These are phyloP conservation scores for Pisolithus thermaeus DNA, from an alignment of 1,284 basidiomycete genomes.

Conservation along the genomic window DNA sequence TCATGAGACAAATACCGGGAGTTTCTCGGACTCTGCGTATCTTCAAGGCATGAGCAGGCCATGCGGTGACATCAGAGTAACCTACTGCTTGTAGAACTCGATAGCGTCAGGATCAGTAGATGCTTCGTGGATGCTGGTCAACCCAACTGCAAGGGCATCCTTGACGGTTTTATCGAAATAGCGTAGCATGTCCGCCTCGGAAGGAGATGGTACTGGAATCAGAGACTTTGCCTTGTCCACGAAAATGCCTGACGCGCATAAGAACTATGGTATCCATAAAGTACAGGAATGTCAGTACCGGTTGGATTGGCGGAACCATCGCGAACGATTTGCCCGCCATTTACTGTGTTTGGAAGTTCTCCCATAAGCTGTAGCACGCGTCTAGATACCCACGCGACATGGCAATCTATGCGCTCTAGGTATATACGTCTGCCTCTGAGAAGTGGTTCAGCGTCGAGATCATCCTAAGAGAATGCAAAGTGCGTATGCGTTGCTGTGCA, in stretches of 20 bases:
- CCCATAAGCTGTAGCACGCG: slow-evolving; percentile 60
- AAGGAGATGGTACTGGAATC: slow-evolving; percentile 60
- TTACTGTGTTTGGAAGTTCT: slow-evolving; percentile 48
- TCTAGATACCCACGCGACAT: slow-evolving; percentile 82
- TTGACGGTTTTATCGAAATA: slow-evolving; percentile 61
- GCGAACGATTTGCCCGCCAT: slow-evolving; percentile 75
- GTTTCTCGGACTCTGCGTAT: slow-evolving; percentile 51
- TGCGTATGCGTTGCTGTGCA: not conserved
- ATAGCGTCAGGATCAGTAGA: slow-evolving; percentile 48
- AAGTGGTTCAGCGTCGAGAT: slow-evolving; percentile 57
- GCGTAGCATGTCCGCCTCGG: slow-evolving; percentile 48
- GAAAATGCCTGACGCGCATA: slow-evolving; percentile 47
- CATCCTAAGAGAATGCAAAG: slow-evolving; percentile 34
- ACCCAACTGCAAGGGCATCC: slow-evolving; percentile 67
- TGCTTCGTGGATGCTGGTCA: slow-evolving; percentile 85
- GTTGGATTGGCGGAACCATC: slow-evolving; percentile 63
- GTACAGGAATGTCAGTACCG: slow-evolving; percentile 37
- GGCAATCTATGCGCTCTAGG: slow-evolving; percentile 72
- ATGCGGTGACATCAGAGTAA: slow-evolving; percentile 1
- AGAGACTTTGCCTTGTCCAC: slow-evolving; percentile 71
- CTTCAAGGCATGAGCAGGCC: slow-evolving; percentile 27
- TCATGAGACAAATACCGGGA: slow-evolving; percentile 48
- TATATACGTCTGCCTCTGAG: slow-evolving; percentile 64
- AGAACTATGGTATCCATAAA: not conserved
- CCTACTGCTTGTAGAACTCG: slow-evolving; percentile 62